phyloP scores from a whole-genome alignment of 768 basidiomycete species.

The Lactarius pseudohatsudake region DNA sequence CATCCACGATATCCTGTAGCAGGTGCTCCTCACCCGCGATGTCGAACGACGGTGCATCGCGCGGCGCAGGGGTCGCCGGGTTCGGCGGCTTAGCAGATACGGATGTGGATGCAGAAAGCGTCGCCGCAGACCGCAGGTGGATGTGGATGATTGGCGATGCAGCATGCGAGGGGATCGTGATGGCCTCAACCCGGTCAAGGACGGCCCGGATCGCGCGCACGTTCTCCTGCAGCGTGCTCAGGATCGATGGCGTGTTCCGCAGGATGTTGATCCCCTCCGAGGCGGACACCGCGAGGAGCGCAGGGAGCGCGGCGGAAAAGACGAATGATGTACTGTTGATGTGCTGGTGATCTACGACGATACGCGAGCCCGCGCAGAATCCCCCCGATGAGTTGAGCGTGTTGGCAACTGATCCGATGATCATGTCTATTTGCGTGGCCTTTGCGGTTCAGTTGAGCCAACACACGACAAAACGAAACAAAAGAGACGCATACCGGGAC shows the following conservation, averaged over 20 bases:
- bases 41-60: constrained; percentile 51
- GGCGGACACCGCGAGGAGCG: background rate
- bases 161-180: constrained; percentile 82
- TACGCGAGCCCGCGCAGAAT: background rate
- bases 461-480: background rate
- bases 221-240: constrained; percentile 79
- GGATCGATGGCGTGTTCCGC: constrained; percentile 69
- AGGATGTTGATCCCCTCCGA: constrained; percentile 46
- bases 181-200: constrained; percentile 80
- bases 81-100: constrained; percentile 47
- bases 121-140: constrained; percentile 46
- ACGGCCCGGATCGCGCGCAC: constrained; percentile 71
- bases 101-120: constrained; percentile 29
- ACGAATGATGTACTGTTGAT: no score
- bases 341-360: no score
- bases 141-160: constrained; percentile 90
- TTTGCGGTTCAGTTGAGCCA: background rate
- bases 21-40: constrained; percentile 70
- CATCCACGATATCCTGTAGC: constrained; percentile 92
- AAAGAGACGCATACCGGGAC: constrained; percentile 67
- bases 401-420: background rate
- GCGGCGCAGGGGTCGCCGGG: constrained; percentile 46
- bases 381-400: background rate
- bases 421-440: background rate
- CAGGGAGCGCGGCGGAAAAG: no score